Conservation (phyloP, 1,139 yeast genomes). For the Kurtzmaniella quercitrusa region DNA sequence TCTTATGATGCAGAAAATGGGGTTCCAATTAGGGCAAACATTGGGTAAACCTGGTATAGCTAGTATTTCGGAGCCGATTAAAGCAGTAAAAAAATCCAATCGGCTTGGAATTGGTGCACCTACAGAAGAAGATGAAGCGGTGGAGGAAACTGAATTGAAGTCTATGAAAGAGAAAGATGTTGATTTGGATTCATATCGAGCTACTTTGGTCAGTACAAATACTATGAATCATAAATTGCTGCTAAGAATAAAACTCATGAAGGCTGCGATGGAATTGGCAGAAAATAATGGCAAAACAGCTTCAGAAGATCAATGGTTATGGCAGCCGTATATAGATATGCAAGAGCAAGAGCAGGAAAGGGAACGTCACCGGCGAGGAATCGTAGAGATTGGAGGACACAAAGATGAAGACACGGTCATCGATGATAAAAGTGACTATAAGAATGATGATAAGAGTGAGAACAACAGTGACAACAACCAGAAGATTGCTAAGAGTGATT, state of each 20-base stretch:
- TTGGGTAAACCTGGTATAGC: slow-evolving; percentile 25
- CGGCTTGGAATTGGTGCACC: slow-evolving; percentile 1
- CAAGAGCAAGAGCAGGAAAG: slow-evolving; percentile 4
- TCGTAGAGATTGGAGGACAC: not conserved
- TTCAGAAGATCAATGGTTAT: slow-evolving; percentile 16
- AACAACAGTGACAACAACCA: not conserved
- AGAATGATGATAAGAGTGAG: slow-evolving; percentile 1
- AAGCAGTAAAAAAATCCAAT: not conserved
- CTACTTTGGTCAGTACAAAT: not conserved
- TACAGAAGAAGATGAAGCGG: not conserved
- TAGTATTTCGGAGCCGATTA: slow-evolving; percentile 8
- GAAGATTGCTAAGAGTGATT: not conserved
- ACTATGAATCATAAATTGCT: not conserved
- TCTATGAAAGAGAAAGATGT: not conserved
- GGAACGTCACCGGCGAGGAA: not conserved
- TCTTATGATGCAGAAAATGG: slow-evolving; percentile 54
- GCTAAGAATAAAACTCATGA: not conserved
- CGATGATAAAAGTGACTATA: slow-evolving; percentile 1
- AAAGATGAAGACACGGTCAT: slow-evolving; percentile 4
- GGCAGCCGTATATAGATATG: slow-evolving; percentile 21
- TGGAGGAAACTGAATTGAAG: no score
- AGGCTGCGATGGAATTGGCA: slow-evolving; percentile 15
- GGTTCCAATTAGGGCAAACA: slow-evolving; percentile 42
- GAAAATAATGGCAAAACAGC: slow-evolving; percentile 15
- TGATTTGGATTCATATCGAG: not conserved